These are phyloP conservation scores for Zelonia costaricensis DNA, from an alignment of 208 protist genomes.

Conservation along the genomic window DNA sequence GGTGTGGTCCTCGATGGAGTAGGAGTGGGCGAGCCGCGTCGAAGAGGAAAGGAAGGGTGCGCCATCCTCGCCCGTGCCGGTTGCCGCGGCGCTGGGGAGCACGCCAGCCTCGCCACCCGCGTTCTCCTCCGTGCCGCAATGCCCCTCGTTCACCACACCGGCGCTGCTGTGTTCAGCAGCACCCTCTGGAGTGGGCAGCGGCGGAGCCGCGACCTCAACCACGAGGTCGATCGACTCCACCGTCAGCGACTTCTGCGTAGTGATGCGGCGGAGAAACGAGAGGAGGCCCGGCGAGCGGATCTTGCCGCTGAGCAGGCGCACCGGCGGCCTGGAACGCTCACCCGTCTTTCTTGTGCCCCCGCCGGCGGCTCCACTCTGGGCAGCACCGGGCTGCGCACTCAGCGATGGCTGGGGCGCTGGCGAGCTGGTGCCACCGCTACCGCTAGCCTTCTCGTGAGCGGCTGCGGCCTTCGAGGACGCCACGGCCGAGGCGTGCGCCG, in stretches of 20 bases:
- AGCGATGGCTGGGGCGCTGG: no score
- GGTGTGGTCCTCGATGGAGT: slow-evolving; percentile 26
- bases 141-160: neutral
- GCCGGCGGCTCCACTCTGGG: no score
- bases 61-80: no score
- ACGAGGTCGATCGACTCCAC: slow-evolving; percentile 29
- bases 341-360: no score
- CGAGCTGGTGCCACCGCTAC: slow-evolving; percentile 1
- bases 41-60: no score
- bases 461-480: slow-evolving; percentile 19
- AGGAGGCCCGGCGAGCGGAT: slow-evolving; percentile 27
- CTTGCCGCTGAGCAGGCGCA: slow-evolving; percentile 23
- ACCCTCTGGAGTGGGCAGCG: neutral
- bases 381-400: no score
- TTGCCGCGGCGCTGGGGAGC: no score
- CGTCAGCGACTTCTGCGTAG: slow-evolving; percentile 24
- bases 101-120: neutral
- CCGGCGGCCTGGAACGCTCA: neutral
- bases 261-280: slow-evolving; percentile 25
- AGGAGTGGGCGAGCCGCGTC: slow-evolving; percentile 18
- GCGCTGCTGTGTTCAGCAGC: neutral
- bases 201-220: slow-evolving; percentile 9
- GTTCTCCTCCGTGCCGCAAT: neutral
- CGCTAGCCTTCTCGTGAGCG: no score
- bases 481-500: slow-evolving; percentile 25